Base-by-base conservation (phyloP, 768 basidiomycete species). In the Crepidotus variabilis region DNA sequence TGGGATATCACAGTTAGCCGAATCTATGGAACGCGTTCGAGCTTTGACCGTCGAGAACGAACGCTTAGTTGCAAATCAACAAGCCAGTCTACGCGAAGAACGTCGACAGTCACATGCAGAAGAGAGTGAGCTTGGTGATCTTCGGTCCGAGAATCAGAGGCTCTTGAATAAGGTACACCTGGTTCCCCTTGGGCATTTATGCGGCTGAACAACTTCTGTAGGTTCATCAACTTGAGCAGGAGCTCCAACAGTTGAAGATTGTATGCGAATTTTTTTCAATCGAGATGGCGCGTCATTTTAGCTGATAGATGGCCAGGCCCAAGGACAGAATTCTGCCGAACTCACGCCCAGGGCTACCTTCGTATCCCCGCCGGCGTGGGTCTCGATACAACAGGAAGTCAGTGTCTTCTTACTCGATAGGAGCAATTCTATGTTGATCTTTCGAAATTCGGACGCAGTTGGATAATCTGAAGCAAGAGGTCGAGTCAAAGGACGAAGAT, bases 401-500 rank as follows among this genome's bases (percentile, higher is more conserved):
- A 45, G 52, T 52, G 35, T 21, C 36, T 45, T 52, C 32, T 3
- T 14, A 39, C 43, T 46, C n/a, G 32, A 20, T 47, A 46, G 9
- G 39, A 49, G 16, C 16, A 47, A n/a, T 54, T 43, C 54, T 22
- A 34, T 33, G 14, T 20, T 9, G 18, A 23, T 50, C 43, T 16
- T 51, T 45, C 32, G 47, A 16, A 22, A 23, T 54, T 28, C 28
- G 16, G 11, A 36, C 16, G n/a, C 53, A 70, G 69, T 54, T 69
- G 9, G 59, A 67, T 33, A 47, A 56, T 13, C 60, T 72, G 50
- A 60, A 56, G 53, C 53, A 48, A 18, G 56, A 57, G 14, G 50
- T 67, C 11, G 47, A 60, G 35, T 56, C 53, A 3, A 58, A 64
- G 13, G 62, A 68, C 50, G 45, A 53, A 14, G 66, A 69, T 18